phyloP scores from a whole-genome alignment of 176 grass and related monocot species.

The Hsuehochloa calcarea region DNA sequence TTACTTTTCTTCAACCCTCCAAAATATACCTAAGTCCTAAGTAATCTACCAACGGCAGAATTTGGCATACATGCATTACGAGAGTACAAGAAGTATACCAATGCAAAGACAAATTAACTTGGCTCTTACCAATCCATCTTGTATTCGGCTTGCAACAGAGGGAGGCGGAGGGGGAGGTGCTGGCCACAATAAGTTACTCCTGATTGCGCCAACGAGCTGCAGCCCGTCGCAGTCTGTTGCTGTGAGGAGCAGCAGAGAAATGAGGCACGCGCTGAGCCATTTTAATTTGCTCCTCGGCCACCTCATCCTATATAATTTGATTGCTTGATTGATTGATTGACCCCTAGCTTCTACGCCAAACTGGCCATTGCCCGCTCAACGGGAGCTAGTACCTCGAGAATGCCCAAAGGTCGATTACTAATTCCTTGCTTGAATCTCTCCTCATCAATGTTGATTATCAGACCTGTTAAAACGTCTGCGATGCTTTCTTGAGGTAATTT shows the following conservation, averaged over 20 bases:
- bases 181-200: conserved; percentile 31
- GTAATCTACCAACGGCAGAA: neutral
- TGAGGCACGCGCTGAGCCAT: conserved; percentile 42
- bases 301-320: conserved; percentile 17
- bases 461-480: neutral
- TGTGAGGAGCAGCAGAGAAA: conserved; percentile 35
- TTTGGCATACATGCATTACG: neutral
- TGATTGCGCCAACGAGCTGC: conserved; percentile 43
- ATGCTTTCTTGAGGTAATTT: neutral
- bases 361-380: conserved; percentile 8
- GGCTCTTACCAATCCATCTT: conserved; percentile 38
- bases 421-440: neutral
- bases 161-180: neutral
- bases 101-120: neutral
- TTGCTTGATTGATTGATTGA: neutral
- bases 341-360: neutral
- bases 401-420: neutral
- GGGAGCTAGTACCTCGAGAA: conserved; percentile 6
- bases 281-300: conserved; percentile 32
- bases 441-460: neutral
- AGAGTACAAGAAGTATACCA: neutral
- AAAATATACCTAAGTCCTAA: neutral
- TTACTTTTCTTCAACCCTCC: neutral
- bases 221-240: conserved; percentile 9
- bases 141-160: neutral